Evolutionary conservation across 495 filamentous ascomycete genomes (phyloP).

Genomic region (Xylaria bambusicola): DNA sequence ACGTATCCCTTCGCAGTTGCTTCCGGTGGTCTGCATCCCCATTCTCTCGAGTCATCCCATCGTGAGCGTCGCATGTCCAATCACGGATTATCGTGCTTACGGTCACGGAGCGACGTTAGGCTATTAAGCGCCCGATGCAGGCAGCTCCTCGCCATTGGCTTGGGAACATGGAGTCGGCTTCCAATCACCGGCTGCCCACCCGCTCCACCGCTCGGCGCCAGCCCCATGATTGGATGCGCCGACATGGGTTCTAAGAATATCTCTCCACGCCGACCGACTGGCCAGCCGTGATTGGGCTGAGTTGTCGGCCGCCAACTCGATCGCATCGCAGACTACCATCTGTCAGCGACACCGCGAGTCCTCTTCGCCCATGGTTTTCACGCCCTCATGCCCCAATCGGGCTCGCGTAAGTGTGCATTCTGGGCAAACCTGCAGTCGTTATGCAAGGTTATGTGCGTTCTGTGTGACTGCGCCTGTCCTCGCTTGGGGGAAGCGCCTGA

Average conservation of each 20-base stretch:
- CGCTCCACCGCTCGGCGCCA: slow-evolving; percentile 27
- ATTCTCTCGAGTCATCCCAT: slow-evolving; percentile 8
- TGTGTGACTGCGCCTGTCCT: slow-evolving; percentile 26
- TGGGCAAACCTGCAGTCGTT: slow-evolving; percentile 25
- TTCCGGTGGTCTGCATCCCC: not conserved
- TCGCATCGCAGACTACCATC: slow-evolving; percentile 24
- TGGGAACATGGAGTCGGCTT: slow-evolving; percentile 13
- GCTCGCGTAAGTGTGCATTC: slow-evolving; percentile 21
- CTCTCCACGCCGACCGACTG: slow-evolving; percentile 23
- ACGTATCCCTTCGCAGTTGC: not conserved
- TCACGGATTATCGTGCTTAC: slow-evolving; percentile 21
- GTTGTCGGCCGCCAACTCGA: slow-evolving; percentile 19
- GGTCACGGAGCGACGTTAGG: slow-evolving; percentile 24
- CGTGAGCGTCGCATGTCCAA: slow-evolving; percentile 26
- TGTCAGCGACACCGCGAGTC: slow-evolving; percentile 17
- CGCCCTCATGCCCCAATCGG: slow-evolving; percentile 29
- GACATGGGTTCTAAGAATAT: slow-evolving; percentile 30
- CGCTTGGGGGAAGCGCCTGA: slow-evolving; percentile 32
- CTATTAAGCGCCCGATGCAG: slow-evolving; percentile 34
- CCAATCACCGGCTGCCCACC: slow-evolving; percentile 27
- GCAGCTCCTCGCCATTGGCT: slow-evolving; percentile 26
- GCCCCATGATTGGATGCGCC: slow-evolving; percentile 25
- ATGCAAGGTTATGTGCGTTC: slow-evolving; percentile 25
- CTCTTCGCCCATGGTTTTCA: slow-evolving; percentile 23
- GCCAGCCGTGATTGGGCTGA: slow-evolving; percentile 20